A percentile compares a stretch with the other conserved stretches of the same genome.
These are phyloP conservation scores for Emydomyces testavorans DNA, from an alignment of 2,329 filamentous ascomycete species.

Conservation along the genomic window DNA sequence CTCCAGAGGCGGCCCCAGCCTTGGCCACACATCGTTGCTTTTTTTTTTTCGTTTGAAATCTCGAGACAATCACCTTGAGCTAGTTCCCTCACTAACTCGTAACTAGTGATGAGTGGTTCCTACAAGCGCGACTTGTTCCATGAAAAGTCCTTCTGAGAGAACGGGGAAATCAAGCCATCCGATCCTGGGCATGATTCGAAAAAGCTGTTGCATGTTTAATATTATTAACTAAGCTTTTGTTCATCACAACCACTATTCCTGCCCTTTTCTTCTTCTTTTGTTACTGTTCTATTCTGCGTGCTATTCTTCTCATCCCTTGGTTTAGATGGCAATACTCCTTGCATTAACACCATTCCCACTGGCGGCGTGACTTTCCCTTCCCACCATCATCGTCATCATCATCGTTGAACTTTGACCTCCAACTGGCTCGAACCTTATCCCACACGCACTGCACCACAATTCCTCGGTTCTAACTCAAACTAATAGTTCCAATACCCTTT, in stretches of 20 bases:
- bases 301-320: too few species aligned
- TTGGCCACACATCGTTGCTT: slow-evolving; percentile 3
- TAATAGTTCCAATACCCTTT: background rate
- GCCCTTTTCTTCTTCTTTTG: background rate
- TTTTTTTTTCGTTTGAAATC: background rate
- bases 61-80: background rate
- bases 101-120: too few species aligned
- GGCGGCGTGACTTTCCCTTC: background rate
- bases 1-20: background rate
- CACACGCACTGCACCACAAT: background rate
- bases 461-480: background rate
- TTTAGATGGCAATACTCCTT: too few species aligned
- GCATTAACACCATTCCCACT: background rate
- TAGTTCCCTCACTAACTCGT: background rate
- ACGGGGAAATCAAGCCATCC: too few species aligned
- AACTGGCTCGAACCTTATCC: slow-evolving; percentile 6
- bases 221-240: background rate
- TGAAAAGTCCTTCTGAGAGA: too few species aligned
- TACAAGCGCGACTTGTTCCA: too few species aligned
- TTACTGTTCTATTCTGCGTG: background rate
- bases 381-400: background rate
- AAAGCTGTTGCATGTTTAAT: background rate
- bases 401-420: background rate
- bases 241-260: slow-evolving; percentile 1
- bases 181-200: too few species aligned